These are phyloP conservation scores for Calocybe gangraenosa DNA, from an alignment of 768 basidiomycete species.

Conservation along the genomic window DNA sequence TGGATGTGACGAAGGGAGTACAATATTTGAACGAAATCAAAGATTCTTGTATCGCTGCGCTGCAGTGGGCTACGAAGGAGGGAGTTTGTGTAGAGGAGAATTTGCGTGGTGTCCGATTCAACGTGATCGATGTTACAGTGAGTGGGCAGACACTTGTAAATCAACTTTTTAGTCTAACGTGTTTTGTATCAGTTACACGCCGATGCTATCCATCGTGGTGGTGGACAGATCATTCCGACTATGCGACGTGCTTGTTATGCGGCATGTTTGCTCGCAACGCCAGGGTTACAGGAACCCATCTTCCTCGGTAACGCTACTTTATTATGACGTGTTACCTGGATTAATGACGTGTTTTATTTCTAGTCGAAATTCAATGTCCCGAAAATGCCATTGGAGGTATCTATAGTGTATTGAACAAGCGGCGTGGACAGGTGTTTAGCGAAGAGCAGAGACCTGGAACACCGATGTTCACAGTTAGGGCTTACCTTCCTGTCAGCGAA, in stretches of 20 bases:
- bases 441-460: conserved; percentile 97
- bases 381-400: conserved; percentile 98
- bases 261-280: conserved; percentile 87
- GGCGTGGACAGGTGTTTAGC: conserved; percentile 97
- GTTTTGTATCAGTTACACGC: conserved; percentile 68
- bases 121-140: conserved; percentile 94
- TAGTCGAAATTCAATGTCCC: conserved; percentile 98
- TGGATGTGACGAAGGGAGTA: conserved; percentile 98
- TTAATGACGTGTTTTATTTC: conserved; percentile 2
- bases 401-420: conserved; percentile 90
- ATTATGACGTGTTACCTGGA: neutral
- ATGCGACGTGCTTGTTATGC: conserved; percentile 97
- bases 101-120: conserved; percentile 97
- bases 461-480: conserved; percentile 99
- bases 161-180: conserved; percentile 6
- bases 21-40: conserved; percentile 99
- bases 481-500: conserved; percentile 87
- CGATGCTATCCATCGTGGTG: conserved; percentile 99
- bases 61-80: conserved; percentile 99
- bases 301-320: conserved; percentile 67
- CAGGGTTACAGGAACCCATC: conserved; percentile 91
- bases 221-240: conserved; percentile 98
- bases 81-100: conserved; percentile 96
- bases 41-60: conserved; percentile 97
- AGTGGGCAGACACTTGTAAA: conserved; percentile 15